Evolutionary conservation across 306 rosid genomes (phyloP).

Genomic region (Quercus wislizeni): DNA sequence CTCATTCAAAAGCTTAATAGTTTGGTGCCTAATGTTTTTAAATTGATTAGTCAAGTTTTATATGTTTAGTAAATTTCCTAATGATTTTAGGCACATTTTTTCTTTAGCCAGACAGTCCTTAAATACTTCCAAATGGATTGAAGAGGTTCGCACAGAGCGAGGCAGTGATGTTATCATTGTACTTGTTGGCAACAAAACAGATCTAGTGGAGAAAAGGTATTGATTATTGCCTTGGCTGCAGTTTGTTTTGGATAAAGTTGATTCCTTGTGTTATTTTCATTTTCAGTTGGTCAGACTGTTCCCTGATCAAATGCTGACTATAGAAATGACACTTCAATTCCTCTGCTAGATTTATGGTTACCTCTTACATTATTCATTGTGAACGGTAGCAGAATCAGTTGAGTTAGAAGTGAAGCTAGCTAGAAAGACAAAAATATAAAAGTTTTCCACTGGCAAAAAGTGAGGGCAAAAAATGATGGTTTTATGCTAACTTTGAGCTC

Average conservation of each 20-base stretch:
- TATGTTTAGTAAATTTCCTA: no score
- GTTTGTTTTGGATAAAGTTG: background rate
- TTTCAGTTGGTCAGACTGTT: background rate
- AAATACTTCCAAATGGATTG: conserved; percentile 84
- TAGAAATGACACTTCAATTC: background rate
- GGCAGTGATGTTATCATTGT: conserved; percentile 88
- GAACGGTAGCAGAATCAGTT: background rate
- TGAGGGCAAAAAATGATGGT: background rate
- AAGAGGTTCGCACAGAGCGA: conserved; percentile 89
- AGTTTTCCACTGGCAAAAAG: background rate
- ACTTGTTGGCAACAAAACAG: conserved; percentile 87
- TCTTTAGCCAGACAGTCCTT: conserved; percentile 69
- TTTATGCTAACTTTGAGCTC: background rate
- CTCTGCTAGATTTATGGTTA: background rate
- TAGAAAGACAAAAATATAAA: background rate
- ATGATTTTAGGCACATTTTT: background rate
- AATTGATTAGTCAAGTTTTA: no score
- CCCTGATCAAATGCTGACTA: background rate
- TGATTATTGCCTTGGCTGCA: background rate
- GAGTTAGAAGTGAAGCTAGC: background rate
- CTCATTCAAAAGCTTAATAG: no score
- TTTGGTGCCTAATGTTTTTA: no score
- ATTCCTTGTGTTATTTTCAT: background rate
- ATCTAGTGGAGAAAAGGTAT: conserved; percentile 91
- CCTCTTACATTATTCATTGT: background rate